Evolutionary conservation across 2,329 filamentous ascomycete species (phyloP), one percentile per base, ranked within the genome.

Genomic region (Xylariaceae sp.): DNA sequence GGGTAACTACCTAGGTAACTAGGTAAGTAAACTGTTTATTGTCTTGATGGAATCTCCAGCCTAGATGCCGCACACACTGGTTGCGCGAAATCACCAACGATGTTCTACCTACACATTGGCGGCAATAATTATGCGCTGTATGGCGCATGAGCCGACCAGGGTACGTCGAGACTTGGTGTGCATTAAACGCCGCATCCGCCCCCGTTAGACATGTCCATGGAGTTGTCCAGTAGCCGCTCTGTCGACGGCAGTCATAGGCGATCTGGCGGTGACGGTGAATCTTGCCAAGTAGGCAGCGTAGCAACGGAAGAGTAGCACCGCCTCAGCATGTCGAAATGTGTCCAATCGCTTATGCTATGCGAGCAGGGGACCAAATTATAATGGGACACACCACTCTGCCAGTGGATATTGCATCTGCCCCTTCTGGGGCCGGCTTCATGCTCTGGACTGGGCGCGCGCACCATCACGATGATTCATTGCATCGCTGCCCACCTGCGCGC

Each of bases 261-360:
- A 56, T 61, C 57, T 60, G 48, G 59, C 59, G 59, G 59, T 61
- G 59, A 61, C 59, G 36, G 55, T 26, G 49, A 49, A 53, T 48
- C 47, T n/a, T 29, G 47, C 45, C 43, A 50, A 49, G 44, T 52
- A 21, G 49, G 59, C 53, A 61, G 59, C 54, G 59, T 61, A 52
- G 53, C 57, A 61, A 41, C 18, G 41, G 40, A 2, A 51, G 5
- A 53, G 49, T 53, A 56, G 55, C 56, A 54, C 56, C 54, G 54
- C 56, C 52, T 53, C 58, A 44, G 21, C 12, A 37, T 15, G 43
- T 53, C 55, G 55, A 50, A 53, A 43, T 40, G 37, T 39, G 29
- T 26, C 57, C 57, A 57, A 59, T 57, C 54, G 21, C 26, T 13
- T 16, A 29, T 21, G 37, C 42, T 29, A 30, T 15, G 39, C 36